Evolutionary conservation across 2,329 filamentous ascomycete species (phyloP).

Genomic region (Clarireedia sp.): DNA sequence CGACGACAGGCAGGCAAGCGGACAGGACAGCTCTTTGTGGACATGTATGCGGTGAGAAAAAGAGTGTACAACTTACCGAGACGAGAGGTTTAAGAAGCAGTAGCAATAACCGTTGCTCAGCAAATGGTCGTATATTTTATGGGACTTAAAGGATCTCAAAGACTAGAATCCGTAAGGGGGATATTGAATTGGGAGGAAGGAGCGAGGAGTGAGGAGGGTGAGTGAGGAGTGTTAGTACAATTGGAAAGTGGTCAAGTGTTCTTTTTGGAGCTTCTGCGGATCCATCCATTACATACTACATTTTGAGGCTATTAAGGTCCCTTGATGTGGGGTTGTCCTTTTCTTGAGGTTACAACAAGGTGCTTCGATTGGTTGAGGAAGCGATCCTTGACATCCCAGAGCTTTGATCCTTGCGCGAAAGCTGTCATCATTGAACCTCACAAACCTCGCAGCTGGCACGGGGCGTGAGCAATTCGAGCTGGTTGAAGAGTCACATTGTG

Average conservation of each 20-base stretch:
- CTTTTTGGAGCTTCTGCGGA: neutral
- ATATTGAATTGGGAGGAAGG: neutral
- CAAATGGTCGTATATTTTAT: neutral
- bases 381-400: neutral
- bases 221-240: neutral
- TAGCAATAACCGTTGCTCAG: neutral
- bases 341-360: too few species aligned
- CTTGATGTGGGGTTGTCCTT: neutral
- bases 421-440: neutral
- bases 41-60: neutral
- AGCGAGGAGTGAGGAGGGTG: neutral
- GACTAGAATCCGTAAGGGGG: neutral
- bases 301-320: slow-evolving; percentile 5
- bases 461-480: too few species aligned
- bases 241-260: slow-evolving; percentile 7
- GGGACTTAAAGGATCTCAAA: neutral
- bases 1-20: neutral
- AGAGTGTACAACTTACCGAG: slow-evolving; percentile 1
- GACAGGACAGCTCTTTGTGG: neutral
- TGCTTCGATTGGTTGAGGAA: neutral
- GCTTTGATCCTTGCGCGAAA: neutral
- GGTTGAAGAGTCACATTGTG: too few species aligned
- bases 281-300: neutral
- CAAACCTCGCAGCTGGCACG: neutral
- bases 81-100: neutral